Percentiles rank a stretch among this genome's conserved stretches.
These are phyloP conservation scores for Omphalotus olearius DNA, from an alignment of 1,284 basidiomycete genomes.

Conservation along the genomic window DNA sequence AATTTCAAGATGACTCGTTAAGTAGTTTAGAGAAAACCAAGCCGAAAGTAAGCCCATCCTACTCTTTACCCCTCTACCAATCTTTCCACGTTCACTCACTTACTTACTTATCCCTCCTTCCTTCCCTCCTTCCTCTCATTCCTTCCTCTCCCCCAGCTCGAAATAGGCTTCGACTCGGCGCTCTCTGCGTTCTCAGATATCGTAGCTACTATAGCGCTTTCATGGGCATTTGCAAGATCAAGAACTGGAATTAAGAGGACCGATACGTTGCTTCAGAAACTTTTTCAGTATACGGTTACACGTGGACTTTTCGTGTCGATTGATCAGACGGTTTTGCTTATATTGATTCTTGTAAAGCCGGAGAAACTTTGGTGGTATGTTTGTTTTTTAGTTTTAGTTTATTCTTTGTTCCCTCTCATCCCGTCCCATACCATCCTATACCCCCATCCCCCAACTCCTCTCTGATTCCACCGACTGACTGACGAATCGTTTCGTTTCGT, in stretches of 20 bases:
- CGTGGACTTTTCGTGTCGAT: slow-evolving; percentile 1
- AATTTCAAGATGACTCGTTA: background rate
- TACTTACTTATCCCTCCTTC: too few relatives aligned
- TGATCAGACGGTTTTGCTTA: background rate
- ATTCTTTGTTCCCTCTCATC: background rate
- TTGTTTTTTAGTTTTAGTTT: background rate
- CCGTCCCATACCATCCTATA: too few relatives aligned
- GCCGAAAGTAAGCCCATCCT: background rate
- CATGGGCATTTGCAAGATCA: background rate
- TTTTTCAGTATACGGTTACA: slow-evolving; percentile 1
- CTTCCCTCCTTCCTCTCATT: too few relatives aligned
- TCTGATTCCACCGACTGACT: background rate
- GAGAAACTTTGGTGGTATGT: background rate
- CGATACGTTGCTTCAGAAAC: background rate
- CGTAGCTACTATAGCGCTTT: background rate
- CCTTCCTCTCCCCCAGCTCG: too few relatives aligned
- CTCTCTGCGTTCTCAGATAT: background rate
- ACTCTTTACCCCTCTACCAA: background rate
- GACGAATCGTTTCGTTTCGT: background rate
- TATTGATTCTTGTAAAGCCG: background rate
- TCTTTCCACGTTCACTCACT: background rate
- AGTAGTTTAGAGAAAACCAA: background rate
- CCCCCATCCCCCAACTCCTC: too few relatives aligned
- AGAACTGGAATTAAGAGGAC: background rate
- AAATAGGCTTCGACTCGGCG: too few relatives aligned